A percentile compares a stretch with the other conserved stretches of the same genome.
These are phyloP conservation scores for Rhodocollybia butyracea DNA, from an alignment of 768 basidiomycete species.

Conservation along the genomic window DNA sequence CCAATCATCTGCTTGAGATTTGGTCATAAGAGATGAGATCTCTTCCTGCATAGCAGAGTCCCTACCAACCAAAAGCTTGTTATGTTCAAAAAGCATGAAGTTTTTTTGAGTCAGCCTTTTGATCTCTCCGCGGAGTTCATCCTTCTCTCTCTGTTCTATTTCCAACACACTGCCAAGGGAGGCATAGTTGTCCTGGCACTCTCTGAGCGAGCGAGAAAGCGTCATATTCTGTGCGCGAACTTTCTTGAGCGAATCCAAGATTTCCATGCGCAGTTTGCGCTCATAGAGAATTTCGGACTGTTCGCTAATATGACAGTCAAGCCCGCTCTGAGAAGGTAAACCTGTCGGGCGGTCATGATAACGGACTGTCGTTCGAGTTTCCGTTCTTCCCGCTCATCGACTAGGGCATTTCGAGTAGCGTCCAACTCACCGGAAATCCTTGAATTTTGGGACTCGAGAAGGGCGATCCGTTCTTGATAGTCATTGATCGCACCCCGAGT, in stretches of 20 bases:
- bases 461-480: constrained; percentile 20
- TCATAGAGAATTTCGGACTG: constrained; percentile 19
- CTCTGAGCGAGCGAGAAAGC: constrained; percentile 18
- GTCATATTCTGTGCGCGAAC: constrained; percentile 21
- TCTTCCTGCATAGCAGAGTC: constrained; percentile 21
- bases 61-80: constrained; percentile 21
- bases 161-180: constrained; percentile 17
- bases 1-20: constrained; percentile 20
- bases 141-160: constrained; percentile 16
- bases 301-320: constrained; percentile 11
- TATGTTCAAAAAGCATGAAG: constrained; percentile 23
- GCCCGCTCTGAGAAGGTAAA: constrained; percentile 9
- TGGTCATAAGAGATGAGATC: constrained; percentile 18
- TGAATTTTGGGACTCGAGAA: constrained; percentile 19
- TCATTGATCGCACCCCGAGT: constrained; percentile 15
- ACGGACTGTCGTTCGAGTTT: constrained; percentile 3
- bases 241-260: constrained; percentile 21
- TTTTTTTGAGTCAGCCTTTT: constrained; percentile 15
- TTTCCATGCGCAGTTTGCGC: constrained; percentile 19
- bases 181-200: constrained; percentile 15
- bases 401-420: constrained; percentile 17
- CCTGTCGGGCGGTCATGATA: constrained; percentile 1
- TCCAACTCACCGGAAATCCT: constrained; percentile 17
- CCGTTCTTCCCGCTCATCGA: constrained; percentile 17
- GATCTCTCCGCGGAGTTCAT: constrained; percentile 16